phyloP scores from a whole-genome alignment of 2,329 filamentous ascomycete species.

The Leptographium wingfieldii region DNA sequence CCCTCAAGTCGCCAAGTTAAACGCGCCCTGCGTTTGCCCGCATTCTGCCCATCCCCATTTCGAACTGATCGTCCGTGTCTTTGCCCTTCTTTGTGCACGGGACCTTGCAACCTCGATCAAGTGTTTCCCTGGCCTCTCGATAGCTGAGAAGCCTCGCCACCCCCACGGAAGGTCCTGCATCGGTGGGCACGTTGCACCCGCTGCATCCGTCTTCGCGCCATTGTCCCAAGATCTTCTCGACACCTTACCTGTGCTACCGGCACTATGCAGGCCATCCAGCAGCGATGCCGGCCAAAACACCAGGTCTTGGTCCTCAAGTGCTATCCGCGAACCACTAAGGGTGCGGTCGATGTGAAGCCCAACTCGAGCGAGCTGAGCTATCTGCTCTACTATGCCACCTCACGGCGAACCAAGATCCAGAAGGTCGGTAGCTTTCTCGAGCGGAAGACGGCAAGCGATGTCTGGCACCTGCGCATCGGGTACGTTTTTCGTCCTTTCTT shows the following conservation, averaged over 20 bases:
- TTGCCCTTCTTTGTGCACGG: neutral
- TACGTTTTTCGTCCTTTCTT: conserved; percentile 27
- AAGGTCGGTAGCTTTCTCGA: conserved; percentile 93
- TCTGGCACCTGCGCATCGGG: conserved; percentile 80
- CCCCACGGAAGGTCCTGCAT: neutral
- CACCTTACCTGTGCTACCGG: conserved; percentile 5
- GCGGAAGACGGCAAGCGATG: conserved; percentile 84
- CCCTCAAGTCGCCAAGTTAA: neutral
- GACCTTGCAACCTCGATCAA: neutral
- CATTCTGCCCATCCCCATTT: neutral
- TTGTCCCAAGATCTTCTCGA: neutral
- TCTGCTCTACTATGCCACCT: conserved; percentile 91
- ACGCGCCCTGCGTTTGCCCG: neutral
- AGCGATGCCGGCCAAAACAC: conserved; percentile 79
- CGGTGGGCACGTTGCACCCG: neutral
- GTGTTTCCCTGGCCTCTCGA: neutral
- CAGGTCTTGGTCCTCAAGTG: conserved; percentile 93
- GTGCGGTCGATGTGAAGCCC: conserved; percentile 81
- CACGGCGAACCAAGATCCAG: conserved; percentile 84
- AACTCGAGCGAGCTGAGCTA: conserved; percentile 97
- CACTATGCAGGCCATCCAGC: conserved; percentile 51
- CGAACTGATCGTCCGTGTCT: neutral
- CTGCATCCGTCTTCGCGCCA: neutral
- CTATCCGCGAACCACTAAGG: conserved; percentile 87
- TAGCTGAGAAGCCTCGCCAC: neutral